Base-by-base conservation (phyloP, 805 yeast species). In the Lachancea sp. region DNA sequence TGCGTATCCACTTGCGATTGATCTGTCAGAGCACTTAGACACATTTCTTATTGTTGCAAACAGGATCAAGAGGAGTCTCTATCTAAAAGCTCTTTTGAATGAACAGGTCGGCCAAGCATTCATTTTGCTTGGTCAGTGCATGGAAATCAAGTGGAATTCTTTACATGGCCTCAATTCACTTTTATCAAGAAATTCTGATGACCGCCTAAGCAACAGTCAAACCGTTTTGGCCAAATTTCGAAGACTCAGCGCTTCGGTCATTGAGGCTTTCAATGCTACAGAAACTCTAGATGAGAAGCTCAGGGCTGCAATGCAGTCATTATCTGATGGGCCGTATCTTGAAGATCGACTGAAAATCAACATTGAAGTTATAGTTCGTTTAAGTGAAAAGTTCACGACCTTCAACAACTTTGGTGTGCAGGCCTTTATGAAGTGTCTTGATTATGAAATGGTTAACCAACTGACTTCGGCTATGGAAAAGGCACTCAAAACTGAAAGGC, bases 1-100 rank as follows among this genome's bases (percentile, higher is more conserved):
- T 26, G 55, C 83, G 0, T 73, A 79, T 41, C 87, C 90, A 0
- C 72, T 73, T 49, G 82, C 85, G 0, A 63, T 72, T 3, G 66
- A 73, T 9, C 49, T 87, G 7, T 58, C 63, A 4, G 90, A 84
- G 46, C 71, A 78, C 7, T 42, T 82, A 2, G 57, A 59, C 7
- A 62, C 71, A 1, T 66, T 81, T 42, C 58, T 67, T 12, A n/a
- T 13, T 13, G 30, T 38, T 17, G 35, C 16, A 10, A 17, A 38
- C 15, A 16, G 11, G 11, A 19, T 22, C 7, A 36, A 36, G 26
- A 26, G 11, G 15, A 34, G 45, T 9, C 22, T 18, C 5, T 27
- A 17, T 5, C 20, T 38, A n/a, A 38, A 29, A 12, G 35, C 42
- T 29, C 36, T 41, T 17, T 20, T 30, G 16, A 9, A 15, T 8